phyloP scores from a whole-genome alignment of 1,139 yeast genomes.

The Taphrina confusa region DNA sequence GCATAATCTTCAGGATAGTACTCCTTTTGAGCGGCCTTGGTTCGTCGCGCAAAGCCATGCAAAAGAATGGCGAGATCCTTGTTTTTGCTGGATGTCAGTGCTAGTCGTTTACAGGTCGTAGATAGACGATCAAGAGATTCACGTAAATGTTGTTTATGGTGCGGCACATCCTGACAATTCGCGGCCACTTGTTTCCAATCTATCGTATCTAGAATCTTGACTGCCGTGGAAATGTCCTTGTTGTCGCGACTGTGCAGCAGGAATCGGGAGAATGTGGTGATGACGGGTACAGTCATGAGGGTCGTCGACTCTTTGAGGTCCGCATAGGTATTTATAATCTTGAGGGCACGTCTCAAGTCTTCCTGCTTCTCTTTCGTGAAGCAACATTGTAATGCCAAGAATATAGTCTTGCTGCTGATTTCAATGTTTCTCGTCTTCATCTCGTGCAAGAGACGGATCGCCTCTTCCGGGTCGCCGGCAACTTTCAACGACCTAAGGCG shows the following conservation, averaged over 20 bases:
- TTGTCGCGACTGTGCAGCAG: neutral
- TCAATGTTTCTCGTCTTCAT: neutral
- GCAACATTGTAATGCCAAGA: constrained; percentile 3
- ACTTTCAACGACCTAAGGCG: constrained; percentile 1
- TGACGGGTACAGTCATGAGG: neutral
- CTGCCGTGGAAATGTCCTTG: neutral
- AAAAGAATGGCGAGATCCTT: neutral
- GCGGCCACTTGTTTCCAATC: constrained; percentile 2
- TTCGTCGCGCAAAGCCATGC: neutral
- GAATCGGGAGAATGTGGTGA: constrained; percentile 6
- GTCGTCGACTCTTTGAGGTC: neutral
- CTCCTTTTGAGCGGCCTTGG: neutral
- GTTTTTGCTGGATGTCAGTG: neutral
- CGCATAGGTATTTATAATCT: neutral
- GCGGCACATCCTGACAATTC: neutral
- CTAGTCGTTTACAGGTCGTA: neutral
- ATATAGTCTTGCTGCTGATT: neutral
- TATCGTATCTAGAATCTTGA: neutral
- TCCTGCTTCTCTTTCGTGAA: neutral
- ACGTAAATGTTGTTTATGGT: neutral
- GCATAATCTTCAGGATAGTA: constrained; percentile 8
- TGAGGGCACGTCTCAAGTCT: neutral
- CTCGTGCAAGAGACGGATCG: neutral
- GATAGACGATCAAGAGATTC: neutral
- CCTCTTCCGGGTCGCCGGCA: neutral